Conservation (phyloP, 1,284 basidiomycete species). For the Cutaneotrichosporon sp. region DNA sequence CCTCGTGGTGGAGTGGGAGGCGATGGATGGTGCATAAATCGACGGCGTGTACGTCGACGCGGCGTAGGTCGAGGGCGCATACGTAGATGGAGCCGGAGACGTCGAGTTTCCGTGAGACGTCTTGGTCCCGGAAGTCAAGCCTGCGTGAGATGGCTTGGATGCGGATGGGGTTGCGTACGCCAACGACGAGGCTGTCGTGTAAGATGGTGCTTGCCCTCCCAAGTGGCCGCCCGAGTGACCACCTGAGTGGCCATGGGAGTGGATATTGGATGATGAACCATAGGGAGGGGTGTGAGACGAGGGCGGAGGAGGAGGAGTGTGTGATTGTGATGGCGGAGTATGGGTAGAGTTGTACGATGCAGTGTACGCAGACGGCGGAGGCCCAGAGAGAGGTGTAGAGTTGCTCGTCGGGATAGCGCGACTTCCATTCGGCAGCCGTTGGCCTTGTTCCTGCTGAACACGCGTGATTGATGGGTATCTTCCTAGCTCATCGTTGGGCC, state of each 20-base stretch:
- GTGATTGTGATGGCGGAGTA: background rate
- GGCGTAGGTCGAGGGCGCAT: slow-evolving; percentile 6
- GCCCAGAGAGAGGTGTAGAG: background rate
- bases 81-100: background rate
- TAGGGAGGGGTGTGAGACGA: background rate
- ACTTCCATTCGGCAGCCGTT: slow-evolving; percentile 1
- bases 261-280: background rate
- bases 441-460: background rate
- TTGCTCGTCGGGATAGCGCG: background rate
- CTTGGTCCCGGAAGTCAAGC: too few species aligned
- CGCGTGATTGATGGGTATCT: slow-evolving; percentile 30
- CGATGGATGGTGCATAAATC: slow-evolving; percentile 1
- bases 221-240: too few species aligned
- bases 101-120: background rate
- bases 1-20: slow-evolving; percentile 13
- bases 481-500: slow-evolving; percentile 30
- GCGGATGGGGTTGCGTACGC: background rate
- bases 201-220: too few species aligned
- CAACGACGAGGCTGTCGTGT: background rate
- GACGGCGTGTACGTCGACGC: slow-evolving; percentile 7
- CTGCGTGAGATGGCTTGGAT: background rate
- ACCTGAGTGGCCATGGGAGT: too few species aligned
- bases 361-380: background rate
- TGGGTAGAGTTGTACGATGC: background rate
- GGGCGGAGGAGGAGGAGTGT: background rate